These are phyloP conservation scores for Euphorbia pulcherrima DNA, from an alignment of 345 rosid genomes.

Conservation along the genomic window DNA sequence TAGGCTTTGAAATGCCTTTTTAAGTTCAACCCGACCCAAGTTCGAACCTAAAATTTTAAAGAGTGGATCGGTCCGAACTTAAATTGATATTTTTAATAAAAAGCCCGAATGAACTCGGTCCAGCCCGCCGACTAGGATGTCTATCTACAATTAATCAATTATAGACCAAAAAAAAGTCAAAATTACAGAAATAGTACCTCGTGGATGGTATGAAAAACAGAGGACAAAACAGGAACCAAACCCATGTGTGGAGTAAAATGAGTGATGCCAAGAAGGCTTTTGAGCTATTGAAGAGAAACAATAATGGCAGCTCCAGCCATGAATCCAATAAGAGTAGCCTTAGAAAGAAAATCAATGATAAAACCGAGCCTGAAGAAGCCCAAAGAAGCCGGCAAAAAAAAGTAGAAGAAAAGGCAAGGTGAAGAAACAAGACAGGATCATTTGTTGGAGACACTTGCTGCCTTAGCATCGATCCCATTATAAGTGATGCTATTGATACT, in stretches of 20 bases:
- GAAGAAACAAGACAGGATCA: constrained; percentile 65
- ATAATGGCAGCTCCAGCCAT: constrained; percentile 97
- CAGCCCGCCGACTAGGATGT: no score
- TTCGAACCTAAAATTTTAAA: no score
- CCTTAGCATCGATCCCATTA: constrained; percentile 87
- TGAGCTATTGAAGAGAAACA: constrained; percentile 90
- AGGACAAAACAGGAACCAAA: constrained; percentile 70
- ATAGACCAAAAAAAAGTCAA: no score
- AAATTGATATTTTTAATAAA: no score
- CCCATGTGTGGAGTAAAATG: constrained; percentile 86
- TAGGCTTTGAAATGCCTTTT: no score
- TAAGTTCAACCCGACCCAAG: no score
- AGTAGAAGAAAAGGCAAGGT: constrained; percentile 81
- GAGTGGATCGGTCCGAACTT: no score
- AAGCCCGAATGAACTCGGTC: no score
- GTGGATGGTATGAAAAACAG: constrained; percentile 61
- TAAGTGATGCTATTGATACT: constrained; percentile 86
- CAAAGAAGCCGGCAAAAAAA: constrained; percentile 93
- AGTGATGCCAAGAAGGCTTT: constrained; percentile 83
- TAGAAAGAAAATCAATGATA: constrained; percentile 83
- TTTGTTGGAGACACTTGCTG: constrained; percentile 72
- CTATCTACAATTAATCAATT: no score
- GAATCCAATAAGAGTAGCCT: constrained; percentile 84
- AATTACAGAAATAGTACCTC: constrained; percentile 65
- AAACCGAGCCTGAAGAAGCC: constrained; percentile 91